Conservation (phyloP, 805 yeast species). For the Schizosaccharomyces octosporus region DNA sequence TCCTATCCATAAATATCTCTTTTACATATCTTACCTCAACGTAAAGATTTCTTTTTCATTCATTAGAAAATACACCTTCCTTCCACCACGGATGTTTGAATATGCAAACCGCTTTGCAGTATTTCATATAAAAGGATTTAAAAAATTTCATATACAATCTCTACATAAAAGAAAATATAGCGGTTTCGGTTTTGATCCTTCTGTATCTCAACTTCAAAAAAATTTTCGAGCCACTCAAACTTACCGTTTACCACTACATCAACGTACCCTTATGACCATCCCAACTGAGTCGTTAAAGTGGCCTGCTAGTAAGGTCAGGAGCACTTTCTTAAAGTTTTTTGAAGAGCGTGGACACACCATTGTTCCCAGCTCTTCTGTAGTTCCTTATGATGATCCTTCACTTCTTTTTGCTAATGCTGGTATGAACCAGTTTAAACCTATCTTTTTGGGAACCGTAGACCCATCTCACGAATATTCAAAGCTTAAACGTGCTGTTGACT, state of each 20-base stretch:
- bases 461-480: conserved; percentile 71
- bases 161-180: too few species aligned
- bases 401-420: conserved; percentile 78
- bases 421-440: conserved; percentile 97
- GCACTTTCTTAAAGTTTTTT: conserved; percentile 67
- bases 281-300: background rate
- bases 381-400: conserved; percentile 96
- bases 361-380: conserved; percentile 81
- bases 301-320: conserved; percentile 29
- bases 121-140: too few species aligned
- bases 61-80: too few species aligned
- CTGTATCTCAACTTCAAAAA: background rate
- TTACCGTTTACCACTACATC: background rate
- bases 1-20: too few species aligned
- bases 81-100: too few species aligned
- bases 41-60: too few species aligned
- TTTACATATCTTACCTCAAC: too few species aligned
- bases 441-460: conserved; percentile 88
- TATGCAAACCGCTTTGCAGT: too few species aligned
- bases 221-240: background rate
- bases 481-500: conserved; percentile 74
- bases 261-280: background rate
- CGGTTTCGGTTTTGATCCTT: too few species aligned
- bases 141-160: too few species aligned
- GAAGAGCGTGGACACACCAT: conserved; percentile 40